These are phyloP conservation scores for Globisporangium camurandrum DNA, from an alignment of 352 stramenopile genomes.

Conservation along the genomic window DNA sequence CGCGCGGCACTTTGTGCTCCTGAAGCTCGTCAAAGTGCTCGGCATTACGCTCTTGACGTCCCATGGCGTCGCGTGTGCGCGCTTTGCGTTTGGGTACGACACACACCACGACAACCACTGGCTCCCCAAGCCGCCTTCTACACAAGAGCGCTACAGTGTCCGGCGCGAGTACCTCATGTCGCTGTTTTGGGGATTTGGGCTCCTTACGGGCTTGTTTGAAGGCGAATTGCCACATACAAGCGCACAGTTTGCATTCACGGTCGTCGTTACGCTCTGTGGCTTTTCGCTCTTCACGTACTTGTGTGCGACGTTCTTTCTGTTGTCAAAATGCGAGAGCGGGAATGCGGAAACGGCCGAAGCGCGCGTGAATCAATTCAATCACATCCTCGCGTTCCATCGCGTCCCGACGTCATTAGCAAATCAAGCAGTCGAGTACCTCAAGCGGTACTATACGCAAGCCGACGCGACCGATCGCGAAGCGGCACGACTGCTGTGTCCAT, in stretches of 20 bases:
- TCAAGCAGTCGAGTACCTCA: slow-evolving; percentile 57
- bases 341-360: slow-evolving; percentile 48
- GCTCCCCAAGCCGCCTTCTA: slow-evolving; percentile 20
- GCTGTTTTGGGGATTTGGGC: slow-evolving; percentile 60
- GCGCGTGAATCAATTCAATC: slow-evolving; percentile 58
- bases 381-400: slow-evolving; percentile 57
- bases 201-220: slow-evolving; percentile 50
- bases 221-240: slow-evolving; percentile 44
- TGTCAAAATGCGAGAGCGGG: slow-evolving; percentile 62
- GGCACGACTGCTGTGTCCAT: slow-evolving; percentile 53
- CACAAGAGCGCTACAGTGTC: slow-evolving; percentile 5
- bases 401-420: slow-evolving; percentile 38
- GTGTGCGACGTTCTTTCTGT: slow-evolving; percentile 65
- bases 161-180: slow-evolving; percentile 39
- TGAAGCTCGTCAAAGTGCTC: slow-evolving; percentile 57
- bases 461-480: slow-evolving; percentile 59
- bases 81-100: slow-evolving; percentile 46
- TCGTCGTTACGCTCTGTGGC: slow-evolving; percentile 40
- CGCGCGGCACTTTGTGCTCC: slow-evolving; percentile 40
- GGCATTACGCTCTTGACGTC: slow-evolving; percentile 36
- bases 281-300: slow-evolving; percentile 67
- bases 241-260: slow-evolving; percentile 53
- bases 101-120: slow-evolving; percentile 32
- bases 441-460: slow-evolving; percentile 54
- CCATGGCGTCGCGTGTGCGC: slow-evolving; percentile 44